Evolutionary conservation across 2,329 filamentous ascomycete species (phyloP).

Genomic region (Cercospora sp.): DNA sequence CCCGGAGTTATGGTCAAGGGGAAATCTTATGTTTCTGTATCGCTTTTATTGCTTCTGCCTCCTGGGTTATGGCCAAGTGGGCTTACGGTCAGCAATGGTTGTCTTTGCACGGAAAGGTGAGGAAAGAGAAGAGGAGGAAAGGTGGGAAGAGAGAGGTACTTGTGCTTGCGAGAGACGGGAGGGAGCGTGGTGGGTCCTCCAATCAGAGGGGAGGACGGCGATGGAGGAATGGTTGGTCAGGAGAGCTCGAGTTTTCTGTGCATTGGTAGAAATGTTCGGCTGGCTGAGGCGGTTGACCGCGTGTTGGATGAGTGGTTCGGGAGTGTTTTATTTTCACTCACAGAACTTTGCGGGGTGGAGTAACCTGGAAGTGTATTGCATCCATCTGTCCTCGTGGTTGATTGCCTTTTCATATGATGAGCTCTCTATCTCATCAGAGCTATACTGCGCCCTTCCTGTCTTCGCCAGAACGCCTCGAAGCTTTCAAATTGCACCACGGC

Average conservation of each 20-base stretch:
- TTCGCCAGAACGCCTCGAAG: too few relatives aligned
- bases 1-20: slow-evolving; percentile 1
- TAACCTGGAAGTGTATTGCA: too few relatives aligned
- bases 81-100: not conserved
- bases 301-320: too few relatives aligned
- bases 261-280: too few relatives aligned
- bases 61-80: not conserved
- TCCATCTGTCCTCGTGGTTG: too few relatives aligned
- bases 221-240: not conserved
- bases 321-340: too few relatives aligned
- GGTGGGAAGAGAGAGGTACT: not conserved
- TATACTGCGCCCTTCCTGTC: too few relatives aligned
- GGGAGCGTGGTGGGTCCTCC: not conserved
- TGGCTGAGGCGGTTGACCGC: too few relatives aligned
- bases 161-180: not conserved
- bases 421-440: too few relatives aligned
- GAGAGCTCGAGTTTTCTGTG: not conserved
- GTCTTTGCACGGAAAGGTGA: not conserved
- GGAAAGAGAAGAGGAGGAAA: not conserved
- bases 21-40: not conserved
- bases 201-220: not conserved
- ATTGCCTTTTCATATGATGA: too few relatives aligned
- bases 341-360: too few relatives aligned
- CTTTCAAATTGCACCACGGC: too few relatives aligned
- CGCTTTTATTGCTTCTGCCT: not conserved